Percentiles rank a stretch among this genome's conserved stretches.
phyloP scores from a whole-genome alignment of 2,329 filamentous ascomycete species.

The Stemphylium beticola region DNA sequence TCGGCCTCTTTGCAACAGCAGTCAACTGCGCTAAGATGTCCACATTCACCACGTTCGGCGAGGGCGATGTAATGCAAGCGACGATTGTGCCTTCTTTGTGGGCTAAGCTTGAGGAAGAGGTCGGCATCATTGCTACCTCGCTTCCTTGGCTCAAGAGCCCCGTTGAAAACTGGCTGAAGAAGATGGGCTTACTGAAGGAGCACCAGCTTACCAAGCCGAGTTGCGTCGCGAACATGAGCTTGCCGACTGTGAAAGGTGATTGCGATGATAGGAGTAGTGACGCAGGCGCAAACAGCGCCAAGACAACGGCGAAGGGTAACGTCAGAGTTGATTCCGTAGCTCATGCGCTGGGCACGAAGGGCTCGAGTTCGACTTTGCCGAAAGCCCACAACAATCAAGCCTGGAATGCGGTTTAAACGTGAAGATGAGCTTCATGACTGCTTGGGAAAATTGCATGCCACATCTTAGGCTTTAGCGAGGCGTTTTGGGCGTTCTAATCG shows the following conservation, averaged over 20 bases:
- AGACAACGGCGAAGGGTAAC: slow-evolving; percentile 12
- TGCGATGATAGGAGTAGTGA: slow-evolving; percentile 11
- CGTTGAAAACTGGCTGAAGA: slow-evolving; percentile 25
- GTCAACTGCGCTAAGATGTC: slow-evolving; percentile 34
- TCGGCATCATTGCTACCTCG: slow-evolving; percentile 37
- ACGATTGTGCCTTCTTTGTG: slow-evolving; percentile 32
- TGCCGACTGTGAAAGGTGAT: slow-evolving; percentile 8
- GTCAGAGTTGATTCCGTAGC: slow-evolving; percentile 22
- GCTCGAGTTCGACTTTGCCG: slow-evolving; percentile 3
- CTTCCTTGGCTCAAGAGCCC: slow-evolving; percentile 33
- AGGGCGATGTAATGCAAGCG: slow-evolving; percentile 34
- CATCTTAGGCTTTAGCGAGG: slow-evolving; percentile 3
- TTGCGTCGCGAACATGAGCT: slow-evolving; percentile 22
- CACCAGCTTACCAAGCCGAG: slow-evolving; percentile 25
- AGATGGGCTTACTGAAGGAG: slow-evolving; percentile 25
- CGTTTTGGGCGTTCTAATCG: neutral
- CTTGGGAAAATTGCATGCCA: neutral
- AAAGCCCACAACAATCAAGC: neutral
- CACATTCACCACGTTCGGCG: slow-evolving; percentile 27
- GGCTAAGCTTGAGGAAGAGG: slow-evolving; percentile 35
- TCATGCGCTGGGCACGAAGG: slow-evolving; percentile 13
- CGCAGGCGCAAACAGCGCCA: slow-evolving; percentile 4
- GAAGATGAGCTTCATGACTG: neutral
- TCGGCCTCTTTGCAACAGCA: slow-evolving; percentile 33
- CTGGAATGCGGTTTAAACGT: slow-evolving; percentile 7